A percentile compares a stretch with the other conserved stretches of the same genome.
Conservation (phyloP, 75 land plant species). For the Cryptomeria japonica region DNA sequence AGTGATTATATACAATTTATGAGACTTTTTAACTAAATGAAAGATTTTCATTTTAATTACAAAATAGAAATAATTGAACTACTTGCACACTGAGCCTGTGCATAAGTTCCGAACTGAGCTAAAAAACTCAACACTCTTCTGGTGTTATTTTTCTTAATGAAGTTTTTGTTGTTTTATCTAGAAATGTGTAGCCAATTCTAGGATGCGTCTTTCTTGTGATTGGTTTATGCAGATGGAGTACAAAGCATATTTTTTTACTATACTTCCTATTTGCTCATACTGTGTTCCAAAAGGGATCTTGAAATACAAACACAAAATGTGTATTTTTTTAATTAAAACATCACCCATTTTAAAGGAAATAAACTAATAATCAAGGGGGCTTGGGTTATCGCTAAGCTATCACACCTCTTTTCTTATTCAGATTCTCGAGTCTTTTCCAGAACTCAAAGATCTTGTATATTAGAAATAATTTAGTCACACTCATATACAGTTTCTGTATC, state of each 20-base stretch:
- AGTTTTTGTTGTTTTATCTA: not conserved
- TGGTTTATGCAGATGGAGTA: not conserved
- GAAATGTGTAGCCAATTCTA: not conserved
- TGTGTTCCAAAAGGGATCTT: not conserved
- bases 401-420: not conserved
- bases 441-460: not conserved
- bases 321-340: not conserved
- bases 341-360: not conserved
- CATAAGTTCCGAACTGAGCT: too few relatives aligned
- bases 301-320: not conserved
- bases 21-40: too few relatives aligned
- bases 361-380: not conserved
- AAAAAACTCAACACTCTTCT: not conserved
- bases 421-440: not conserved
- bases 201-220: not conserved
- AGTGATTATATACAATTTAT: too few relatives aligned
- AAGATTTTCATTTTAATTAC: too few relatives aligned
- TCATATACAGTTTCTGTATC: not conserved
- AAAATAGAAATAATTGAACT: too few relatives aligned
- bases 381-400: not conserved
- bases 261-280: not conserved
- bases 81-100: too few relatives aligned
- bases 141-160: not conserved
- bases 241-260: not conserved
- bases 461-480: not conserved